Evolutionary conservation across 768 basidiomycete species (phyloP).

Genomic region (Mycena indigotica): DNA sequence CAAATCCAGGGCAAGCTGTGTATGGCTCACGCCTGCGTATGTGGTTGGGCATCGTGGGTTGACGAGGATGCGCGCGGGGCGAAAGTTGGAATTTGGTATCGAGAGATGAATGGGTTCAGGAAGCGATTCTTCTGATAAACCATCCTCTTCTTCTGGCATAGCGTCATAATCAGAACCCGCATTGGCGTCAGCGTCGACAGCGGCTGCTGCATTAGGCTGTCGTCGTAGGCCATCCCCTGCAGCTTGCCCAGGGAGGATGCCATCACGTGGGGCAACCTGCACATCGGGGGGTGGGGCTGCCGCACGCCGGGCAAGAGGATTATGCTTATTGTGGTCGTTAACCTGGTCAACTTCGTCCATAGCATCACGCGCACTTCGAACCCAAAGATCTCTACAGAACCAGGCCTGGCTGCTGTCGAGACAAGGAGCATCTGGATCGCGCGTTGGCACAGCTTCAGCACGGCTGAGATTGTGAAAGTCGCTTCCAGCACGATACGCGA

Average conservation of each 20-base stretch:
- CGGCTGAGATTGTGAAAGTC: conserved; percentile 81
- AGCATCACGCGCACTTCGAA: conserved; percentile 79
- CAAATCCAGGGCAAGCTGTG: conserved; percentile 91
- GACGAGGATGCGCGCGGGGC: conserved; percentile 88
- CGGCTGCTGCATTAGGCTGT: conserved; percentile 25
- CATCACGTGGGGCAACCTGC: conserved; percentile 40
- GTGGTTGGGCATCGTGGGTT: conserved; percentile 98
- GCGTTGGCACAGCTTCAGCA: conserved; percentile 53
- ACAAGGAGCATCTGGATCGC: conserved; percentile 82
- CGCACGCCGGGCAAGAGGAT: conserved; percentile 11
- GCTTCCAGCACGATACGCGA: conserved; percentile 79
- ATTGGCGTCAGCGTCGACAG: conserved; percentile 71
- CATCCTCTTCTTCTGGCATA: conserved; percentile 68
- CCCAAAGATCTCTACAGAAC: conserved; percentile 98
- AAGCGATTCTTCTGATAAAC: conserved; percentile 41
- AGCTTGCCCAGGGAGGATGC: conserved; percentile 31
- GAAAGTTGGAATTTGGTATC: conserved; percentile 87
- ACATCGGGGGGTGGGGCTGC: conserved; percentile 32
- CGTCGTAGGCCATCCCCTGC: conserved; percentile 24
- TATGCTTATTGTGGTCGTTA: conserved; percentile 30
- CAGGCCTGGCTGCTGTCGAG: conserved; percentile 96
- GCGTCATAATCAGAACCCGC: conserved; percentile 89
- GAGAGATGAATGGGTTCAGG: conserved; percentile 45
- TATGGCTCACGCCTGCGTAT: conserved; percentile 96
- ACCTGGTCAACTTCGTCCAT: conserved; percentile 58